Base-by-base conservation (phyloP, 2,329 filamentous ascomycete species). In the Hymenoscyphus occultus region DNA sequence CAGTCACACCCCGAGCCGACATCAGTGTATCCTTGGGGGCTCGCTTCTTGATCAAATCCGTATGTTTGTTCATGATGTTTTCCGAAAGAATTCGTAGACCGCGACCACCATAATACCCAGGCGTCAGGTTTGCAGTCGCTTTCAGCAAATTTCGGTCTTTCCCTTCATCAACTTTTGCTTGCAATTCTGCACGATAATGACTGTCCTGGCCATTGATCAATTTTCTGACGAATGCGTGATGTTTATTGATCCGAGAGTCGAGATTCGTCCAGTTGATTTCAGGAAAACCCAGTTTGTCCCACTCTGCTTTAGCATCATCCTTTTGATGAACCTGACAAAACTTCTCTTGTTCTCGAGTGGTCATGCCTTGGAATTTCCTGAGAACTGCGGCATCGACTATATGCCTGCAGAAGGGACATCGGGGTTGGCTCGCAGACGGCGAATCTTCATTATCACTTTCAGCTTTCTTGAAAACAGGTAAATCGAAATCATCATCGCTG, bases 21-120 rank as follows among this genome's bases (percentile, higher is more conserved):
- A 93, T 84, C 19, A 92, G 80, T 16, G 81, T 78, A 73, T 94
- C 90, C 61, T 83, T 80, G 16, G 87, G 79, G 1, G 89, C 86
- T 63, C 85, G 82, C 69, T 84, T 80, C 65, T 89, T 86, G 39
- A 94, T 77, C 67, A 84, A 76, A 9, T 80, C 75, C 14, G 84
- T 85, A 74, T 91, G 88, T 58, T 81, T 80, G 3, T 78, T 73
- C 65, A 90, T 86, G 45, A 93, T 83, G 63, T 83, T 84, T 71
- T 91, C 88, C 56, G 86, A 90, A 83, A 97, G 91, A 61, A 84
- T 78, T 59, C 85, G 85, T 61, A 90, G 82, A 1, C 93, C 93
- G 22, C 88, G 84, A 2, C 88, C 84, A 1, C 93, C 93, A 77
- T 96, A 97, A 77, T 96, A 97, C 0, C 93, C 93, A 10, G 90